A percentile compares a stretch with the other conserved stretches of the same genome.
phyloP scores from a whole-genome alignment of 2,329 filamentous ascomycete species.

The Rhynchosporium graminicola region DNA sequence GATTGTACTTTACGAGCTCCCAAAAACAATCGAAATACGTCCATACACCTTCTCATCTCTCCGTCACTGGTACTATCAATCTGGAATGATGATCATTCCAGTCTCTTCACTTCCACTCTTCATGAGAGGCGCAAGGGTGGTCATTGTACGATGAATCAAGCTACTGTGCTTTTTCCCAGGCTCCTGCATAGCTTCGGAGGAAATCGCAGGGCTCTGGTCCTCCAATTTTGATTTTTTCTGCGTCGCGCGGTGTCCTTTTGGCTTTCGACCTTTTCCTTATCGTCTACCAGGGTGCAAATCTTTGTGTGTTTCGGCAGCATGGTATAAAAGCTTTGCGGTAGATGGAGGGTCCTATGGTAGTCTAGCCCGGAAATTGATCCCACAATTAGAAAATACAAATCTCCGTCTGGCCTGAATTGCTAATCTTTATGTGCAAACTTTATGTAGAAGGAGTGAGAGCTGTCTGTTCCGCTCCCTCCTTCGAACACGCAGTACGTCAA shows the following conservation, averaged over 20 bases:
- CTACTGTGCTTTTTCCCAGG: slow-evolving; percentile 33
- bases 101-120: slow-evolving; percentile 40
- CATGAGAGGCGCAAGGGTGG: slow-evolving; percentile 42
- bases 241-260: slow-evolving; percentile 25
- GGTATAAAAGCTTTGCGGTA: slow-evolving; percentile 42
- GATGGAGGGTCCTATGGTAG: slow-evolving; percentile 42
- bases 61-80: slow-evolving; percentile 38
- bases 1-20: slow-evolving; percentile 36
- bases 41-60: slow-evolving; percentile 38
- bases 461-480: not conserved
- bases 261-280: slow-evolving; percentile 38
- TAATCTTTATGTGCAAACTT: not conserved
- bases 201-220: slow-evolving; percentile 25
- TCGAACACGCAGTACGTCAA: not conserved
- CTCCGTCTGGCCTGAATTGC: slow-evolving; percentile 9
- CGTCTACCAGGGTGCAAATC: slow-evolving; percentile 38
- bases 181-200: slow-evolving; percentile 35
- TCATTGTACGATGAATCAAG: slow-evolving; percentile 42
- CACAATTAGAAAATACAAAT: slow-evolving; percentile 38
- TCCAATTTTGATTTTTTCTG: slow-evolving; percentile 31
- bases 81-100: slow-evolving; percentile 35
- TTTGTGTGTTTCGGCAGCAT: slow-evolving; percentile 40
- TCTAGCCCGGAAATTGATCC: slow-evolving; percentile 42
- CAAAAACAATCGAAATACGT: slow-evolving; percentile 37
- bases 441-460: not conserved